These are phyloP conservation scores for Mucor velutinosus DNA, from an alignment of 371 early-diverging fungal species.

Conservation along the genomic window DNA sequence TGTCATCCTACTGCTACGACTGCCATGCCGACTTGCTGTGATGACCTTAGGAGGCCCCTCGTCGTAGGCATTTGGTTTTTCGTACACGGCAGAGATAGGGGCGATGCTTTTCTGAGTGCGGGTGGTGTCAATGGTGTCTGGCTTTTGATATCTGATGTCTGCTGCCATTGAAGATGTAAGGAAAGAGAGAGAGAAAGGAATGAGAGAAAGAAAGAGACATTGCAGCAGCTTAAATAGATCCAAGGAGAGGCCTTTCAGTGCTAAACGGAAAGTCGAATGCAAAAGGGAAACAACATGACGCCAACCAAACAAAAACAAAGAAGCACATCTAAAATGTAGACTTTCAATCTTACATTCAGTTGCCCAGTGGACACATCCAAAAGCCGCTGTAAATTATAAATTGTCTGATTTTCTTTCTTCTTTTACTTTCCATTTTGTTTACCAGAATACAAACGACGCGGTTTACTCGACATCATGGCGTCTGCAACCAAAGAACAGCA, in stretches of 20 bases:
- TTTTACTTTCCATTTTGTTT: background rate
- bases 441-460: background rate
- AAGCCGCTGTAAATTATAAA: background rate
- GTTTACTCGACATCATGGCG: slow-evolving; percentile 5
- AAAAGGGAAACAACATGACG: slow-evolving; percentile 11
- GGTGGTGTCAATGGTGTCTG: slow-evolving; percentile 18
- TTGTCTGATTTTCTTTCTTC: background rate
- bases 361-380: no score
- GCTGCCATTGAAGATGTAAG: background rate
- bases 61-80: slow-evolving; percentile 35
- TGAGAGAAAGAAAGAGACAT: background rate
- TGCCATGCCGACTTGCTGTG: slow-evolving; percentile 28
- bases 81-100: slow-evolving; percentile 18
- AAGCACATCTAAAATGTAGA: background rate
- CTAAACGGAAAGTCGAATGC: slow-evolving; percentile 12
- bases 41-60: slow-evolving; percentile 16
- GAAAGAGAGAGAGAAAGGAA: background rate
- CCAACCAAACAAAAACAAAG: slow-evolving; percentile 1
- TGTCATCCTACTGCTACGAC: slow-evolving; percentile 23
- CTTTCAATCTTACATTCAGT: background rate
- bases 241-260: background rate
- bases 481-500: slow-evolving; percentile 32
- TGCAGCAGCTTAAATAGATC: background rate
- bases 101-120: background rate
- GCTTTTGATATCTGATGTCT: slow-evolving; percentile 15